These are phyloP conservation scores for Colletotrichum shisoi DNA, from an alignment of 2,329 filamentous ascomycete genomes.

Conservation along the genomic window DNA sequence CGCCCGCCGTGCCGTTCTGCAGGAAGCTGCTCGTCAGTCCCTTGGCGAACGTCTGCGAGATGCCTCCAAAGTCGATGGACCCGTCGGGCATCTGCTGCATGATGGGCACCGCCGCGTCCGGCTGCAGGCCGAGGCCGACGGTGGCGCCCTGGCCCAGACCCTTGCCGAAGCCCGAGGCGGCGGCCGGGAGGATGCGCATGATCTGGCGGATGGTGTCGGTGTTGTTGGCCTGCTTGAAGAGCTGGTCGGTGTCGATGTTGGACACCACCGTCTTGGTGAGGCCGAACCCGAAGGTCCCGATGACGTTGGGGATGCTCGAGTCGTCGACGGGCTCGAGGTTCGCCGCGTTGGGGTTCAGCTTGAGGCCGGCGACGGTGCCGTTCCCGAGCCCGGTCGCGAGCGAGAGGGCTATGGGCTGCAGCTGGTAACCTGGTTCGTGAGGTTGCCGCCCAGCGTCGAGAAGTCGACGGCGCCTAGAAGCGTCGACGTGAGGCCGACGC, in stretches of 20 bases:
- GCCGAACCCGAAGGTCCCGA: conserved; percentile 45
- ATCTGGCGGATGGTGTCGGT: conserved; percentile 31
- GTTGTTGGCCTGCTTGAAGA: conserved; percentile 39
- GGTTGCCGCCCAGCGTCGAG: conserved; percentile 31
- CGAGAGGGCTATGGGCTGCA: conserved; percentile 41
- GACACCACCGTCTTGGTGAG: conserved; percentile 42
- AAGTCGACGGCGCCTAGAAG: conserved; percentile 44
- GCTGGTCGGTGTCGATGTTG: conserved; percentile 42
- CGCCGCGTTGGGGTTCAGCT: conserved; percentile 37
- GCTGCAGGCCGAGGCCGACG: conserved; percentile 45
- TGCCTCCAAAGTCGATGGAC: conserved; percentile 39
- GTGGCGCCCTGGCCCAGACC: conserved; percentile 44
- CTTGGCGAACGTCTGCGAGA: conserved; percentile 44
- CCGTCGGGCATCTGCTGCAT: conserved; percentile 41
- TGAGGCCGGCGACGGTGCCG: conserved; percentile 42
- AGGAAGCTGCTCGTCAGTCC: conserved; percentile 47
- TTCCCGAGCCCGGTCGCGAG: conserved; percentile 42
- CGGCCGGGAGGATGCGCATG: conserved; percentile 41
- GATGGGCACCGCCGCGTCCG: conserved; percentile 39
- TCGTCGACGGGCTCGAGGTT: conserved; percentile 40
- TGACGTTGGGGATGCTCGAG: conserved; percentile 40
- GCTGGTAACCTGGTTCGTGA: conserved; percentile 30
- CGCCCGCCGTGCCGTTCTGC: conserved; percentile 45
- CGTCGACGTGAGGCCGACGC: conserved; percentile 44
- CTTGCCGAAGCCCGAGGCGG: conserved; percentile 45